These are phyloP conservation scores for Gossypium sturtianum DNA, from an alignment of 345 rosid genomes.

Conservation along the genomic window DNA sequence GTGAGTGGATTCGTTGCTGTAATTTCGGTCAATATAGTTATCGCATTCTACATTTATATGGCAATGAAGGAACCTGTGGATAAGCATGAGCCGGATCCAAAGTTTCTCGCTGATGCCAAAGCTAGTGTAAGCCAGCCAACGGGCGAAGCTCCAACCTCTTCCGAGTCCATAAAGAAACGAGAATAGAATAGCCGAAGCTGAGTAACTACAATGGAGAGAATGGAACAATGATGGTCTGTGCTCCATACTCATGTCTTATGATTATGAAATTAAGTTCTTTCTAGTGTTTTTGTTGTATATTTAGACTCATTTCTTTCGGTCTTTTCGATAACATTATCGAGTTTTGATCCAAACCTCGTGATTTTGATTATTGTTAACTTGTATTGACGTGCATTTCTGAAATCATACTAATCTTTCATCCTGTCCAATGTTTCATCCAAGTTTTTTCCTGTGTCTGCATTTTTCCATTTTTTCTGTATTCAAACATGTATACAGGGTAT, in stretches of 20 bases:
- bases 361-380: background rate
- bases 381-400: background rate
- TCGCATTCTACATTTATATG: conserved; percentile 76
- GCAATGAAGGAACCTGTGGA: conserved; percentile 81
- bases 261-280: background rate
- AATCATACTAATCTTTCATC: background rate
- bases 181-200: conserved; percentile 23
- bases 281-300: background rate
- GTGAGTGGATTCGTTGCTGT: conserved; percentile 87
- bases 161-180: conserved; percentile 41
- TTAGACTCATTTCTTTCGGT: background rate
- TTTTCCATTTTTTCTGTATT: too few species aligned
- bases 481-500: too few species aligned
- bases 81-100: conserved; percentile 78
- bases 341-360: background rate
- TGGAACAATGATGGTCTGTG: background rate
- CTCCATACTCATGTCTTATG: background rate
- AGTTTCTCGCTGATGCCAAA: conserved; percentile 69
- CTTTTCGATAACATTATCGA: background rate
- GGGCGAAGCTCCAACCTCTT: conserved; percentile 29
- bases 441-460: too few species aligned
- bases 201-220: background rate
- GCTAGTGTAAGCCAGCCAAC: conserved; percentile 51
- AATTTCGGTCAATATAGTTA: conserved; percentile 74
- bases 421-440: too few species aligned